Evolutionary conservation across 352 stramenopile species (phyloP).

Genomic region (Salisapilia sapeloensis): DNA sequence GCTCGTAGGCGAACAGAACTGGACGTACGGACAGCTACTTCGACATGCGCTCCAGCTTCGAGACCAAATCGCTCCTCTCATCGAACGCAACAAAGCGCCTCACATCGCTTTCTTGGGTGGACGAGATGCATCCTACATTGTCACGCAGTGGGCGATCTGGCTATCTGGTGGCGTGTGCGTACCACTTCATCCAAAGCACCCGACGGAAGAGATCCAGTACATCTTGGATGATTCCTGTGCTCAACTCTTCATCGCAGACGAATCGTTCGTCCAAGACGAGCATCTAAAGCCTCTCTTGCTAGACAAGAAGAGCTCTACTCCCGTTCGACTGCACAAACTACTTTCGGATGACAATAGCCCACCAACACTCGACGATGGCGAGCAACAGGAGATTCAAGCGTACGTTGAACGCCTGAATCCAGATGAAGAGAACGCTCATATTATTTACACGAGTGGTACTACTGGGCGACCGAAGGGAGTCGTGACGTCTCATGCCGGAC

Average conservation of each 20-base stretch:
- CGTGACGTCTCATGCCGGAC: conserved; percentile 44
- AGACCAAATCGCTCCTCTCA: conserved; percentile 11
- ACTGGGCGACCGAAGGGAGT: conserved; percentile 74
- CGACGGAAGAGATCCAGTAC: conserved; percentile 49
- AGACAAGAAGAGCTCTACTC: conserved; percentile 8
- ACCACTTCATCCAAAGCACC: conserved; percentile 37
- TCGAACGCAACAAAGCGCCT: conserved; percentile 5
- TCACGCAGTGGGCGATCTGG: conserved; percentile 67
- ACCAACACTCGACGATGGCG: not conserved
- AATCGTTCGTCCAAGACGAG: conserved; percentile 8
- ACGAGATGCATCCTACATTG: conserved; percentile 30
- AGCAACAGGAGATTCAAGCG: conserved; percentile 8
- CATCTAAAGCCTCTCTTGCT: not conserved
- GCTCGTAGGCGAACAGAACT: conserved; percentile 8
- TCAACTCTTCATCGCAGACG: conserved; percentile 24
- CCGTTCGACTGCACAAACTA: conserved; percentile 4
- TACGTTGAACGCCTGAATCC: conserved; percentile 13
- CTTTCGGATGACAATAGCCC: conserved; percentile 2
- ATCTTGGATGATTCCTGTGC: conserved; percentile 41
- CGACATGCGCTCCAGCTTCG: conserved; percentile 11
- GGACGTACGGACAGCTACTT: conserved; percentile 30
- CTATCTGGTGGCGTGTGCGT: conserved; percentile 42
- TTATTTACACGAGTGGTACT: conserved; percentile 78
- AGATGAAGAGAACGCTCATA: conserved; percentile 15
- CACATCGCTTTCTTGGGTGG: conserved; percentile 22